Percentiles rank a stretch among this genome's conserved stretches.
These are phyloP conservation scores for Neurospora sp. DNA, from an alignment of 495 filamentous ascomycete species.

Conservation along the genomic window DNA sequence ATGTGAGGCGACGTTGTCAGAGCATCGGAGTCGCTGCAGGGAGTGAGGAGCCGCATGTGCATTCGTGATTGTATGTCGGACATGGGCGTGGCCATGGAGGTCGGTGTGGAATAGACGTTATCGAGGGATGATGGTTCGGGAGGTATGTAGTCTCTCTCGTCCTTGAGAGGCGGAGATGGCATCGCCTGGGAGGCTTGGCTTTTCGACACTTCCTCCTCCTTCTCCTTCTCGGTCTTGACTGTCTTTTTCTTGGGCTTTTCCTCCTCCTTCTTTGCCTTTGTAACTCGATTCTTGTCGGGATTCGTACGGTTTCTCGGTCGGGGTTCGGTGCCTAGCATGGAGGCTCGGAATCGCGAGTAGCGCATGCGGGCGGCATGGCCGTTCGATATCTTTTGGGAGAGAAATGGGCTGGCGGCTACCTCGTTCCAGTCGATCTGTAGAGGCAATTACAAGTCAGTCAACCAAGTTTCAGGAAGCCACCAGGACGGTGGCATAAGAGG, in stretches of 20 bases:
- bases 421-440: constrained; percentile 62
- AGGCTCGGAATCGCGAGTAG: constrained; percentile 54
- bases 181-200: not conserved
- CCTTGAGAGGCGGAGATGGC: not conserved
- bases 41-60: constrained; percentile 29
- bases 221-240: constrained; percentile 15
- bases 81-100: constrained; percentile 1
- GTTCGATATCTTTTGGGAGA: constrained; percentile 55
- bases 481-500: not conserved
- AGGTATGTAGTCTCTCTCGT: not conserved
- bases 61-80: constrained; percentile 10
- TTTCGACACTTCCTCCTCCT: constrained; percentile 13
- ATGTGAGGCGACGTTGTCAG: constrained; percentile 12
- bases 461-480: not conserved
- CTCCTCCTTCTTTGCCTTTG: constrained; percentile 33
- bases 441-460: not conserved
- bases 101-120: not conserved
- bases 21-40: constrained; percentile 34
- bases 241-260: not conserved
- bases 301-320: constrained; percentile 28
- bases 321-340: constrained; percentile 31
- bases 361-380: constrained; percentile 77
- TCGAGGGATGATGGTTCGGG: constrained; percentile 7
- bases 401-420: constrained; percentile 45
- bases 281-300: constrained; percentile 21